Conservation (phyloP, 345 rosid species). For the Mallotus nudiflorus region DNA sequence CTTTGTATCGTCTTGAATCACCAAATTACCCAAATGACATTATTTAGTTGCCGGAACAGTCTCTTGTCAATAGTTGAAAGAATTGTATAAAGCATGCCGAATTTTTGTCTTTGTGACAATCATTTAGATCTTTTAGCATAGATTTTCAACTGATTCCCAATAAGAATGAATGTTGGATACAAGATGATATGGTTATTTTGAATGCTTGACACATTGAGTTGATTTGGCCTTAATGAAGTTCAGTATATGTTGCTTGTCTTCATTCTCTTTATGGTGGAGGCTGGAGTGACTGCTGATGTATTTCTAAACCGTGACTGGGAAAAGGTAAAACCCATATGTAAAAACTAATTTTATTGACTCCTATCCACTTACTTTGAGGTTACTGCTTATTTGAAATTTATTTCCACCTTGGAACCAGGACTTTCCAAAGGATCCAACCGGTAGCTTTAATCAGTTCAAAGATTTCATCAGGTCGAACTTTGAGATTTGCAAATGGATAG, state of each 20-base stretch:
- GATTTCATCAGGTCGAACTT: constrained; percentile 67
- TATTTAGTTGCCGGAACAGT: not conserved
- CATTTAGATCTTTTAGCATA: not conserved
- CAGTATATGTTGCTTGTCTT: constrained; percentile 78
- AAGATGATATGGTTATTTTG: not conserved
- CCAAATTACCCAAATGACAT: not conserved
- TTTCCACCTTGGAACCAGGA: constrained; percentile 43
- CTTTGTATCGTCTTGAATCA: not conserved
- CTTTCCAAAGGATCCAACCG: constrained; percentile 85
- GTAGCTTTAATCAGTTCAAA: constrained; percentile 61
- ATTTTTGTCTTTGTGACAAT: not conserved
- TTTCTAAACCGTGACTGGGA: constrained; percentile 80
- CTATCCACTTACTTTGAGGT: not conserved
- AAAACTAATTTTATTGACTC: not conserved
- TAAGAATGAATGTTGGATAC: not conserved
- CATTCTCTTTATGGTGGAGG: constrained; percentile 73
- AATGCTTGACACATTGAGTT: not conserved
- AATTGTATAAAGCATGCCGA: not conserved
- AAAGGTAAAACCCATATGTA: constrained; percentile 44
- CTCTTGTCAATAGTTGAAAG: not conserved
- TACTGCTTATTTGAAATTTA: not conserved
- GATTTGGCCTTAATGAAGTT: constrained; percentile 32
- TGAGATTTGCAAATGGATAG: constrained; percentile 80
- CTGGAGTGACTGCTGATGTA: constrained; percentile 69
- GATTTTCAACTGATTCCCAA: not conserved